phyloP scores from a whole-genome alignment of 176 grass and related monocot genomes.

The Saccharum officinarum region DNA sequence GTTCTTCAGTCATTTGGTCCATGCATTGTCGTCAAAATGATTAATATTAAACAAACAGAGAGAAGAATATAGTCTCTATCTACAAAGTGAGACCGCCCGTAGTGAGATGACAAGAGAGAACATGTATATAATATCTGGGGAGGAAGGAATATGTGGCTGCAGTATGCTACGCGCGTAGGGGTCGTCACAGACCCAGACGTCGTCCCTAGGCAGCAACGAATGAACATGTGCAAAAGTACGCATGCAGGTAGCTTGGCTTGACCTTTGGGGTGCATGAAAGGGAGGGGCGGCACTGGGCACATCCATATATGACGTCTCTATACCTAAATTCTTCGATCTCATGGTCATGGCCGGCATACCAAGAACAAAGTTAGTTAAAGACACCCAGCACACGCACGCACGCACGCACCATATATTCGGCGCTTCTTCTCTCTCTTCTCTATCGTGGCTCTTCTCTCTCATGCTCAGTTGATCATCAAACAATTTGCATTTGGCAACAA shows the following conservation, averaged over 20 bases:
- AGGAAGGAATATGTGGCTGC: neutral
- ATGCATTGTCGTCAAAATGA: too few species aligned
- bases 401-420: neutral
- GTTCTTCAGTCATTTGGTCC: too few species aligned
- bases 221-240: neutral
- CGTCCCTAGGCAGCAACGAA: conserved; percentile 22
- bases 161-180: neutral
- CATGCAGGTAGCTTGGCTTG: neutral
- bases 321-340: neutral
- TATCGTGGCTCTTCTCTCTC: neutral
- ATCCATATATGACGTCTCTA: neutral
- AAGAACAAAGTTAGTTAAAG: conserved; percentile 45
- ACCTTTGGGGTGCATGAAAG: conserved; percentile 35
- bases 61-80: too few species aligned
- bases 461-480: neutral
- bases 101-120: too few species aligned
- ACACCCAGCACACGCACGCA: neutral
- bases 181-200: conserved; percentile 7
- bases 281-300: neutral
- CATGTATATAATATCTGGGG: too few species aligned
- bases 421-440: neutral
- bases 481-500: neutral
- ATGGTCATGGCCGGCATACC: conserved; percentile 42
- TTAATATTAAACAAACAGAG: too few species aligned
- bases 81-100: too few species aligned